phyloP scores from a whole-genome alignment of 2,329 filamentous ascomycete genomes.

The Teratosphaeria viscida region DNA sequence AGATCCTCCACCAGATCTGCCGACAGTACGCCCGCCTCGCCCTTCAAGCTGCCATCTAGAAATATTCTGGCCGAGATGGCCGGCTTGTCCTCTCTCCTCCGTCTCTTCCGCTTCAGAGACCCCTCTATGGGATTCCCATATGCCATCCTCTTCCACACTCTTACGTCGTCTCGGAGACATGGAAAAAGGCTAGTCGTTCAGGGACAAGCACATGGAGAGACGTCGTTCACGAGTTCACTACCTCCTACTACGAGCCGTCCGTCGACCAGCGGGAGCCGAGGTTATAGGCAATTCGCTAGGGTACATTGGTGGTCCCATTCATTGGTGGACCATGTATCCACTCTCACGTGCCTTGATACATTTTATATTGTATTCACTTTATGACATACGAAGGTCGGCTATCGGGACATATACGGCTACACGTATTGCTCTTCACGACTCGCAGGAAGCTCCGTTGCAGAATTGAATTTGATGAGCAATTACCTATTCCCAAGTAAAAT shows the following conservation, averaged over 20 bases:
- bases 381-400: background rate
- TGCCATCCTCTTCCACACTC: conserved; percentile 28
- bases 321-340: background rate
- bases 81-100: conserved; percentile 52
- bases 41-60: conserved; percentile 74
- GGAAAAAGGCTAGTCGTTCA: background rate
- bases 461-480: background rate
- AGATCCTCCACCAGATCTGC: conserved; percentile 76
- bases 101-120: conserved; percentile 42
- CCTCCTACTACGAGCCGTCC: background rate
- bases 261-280: background rate
- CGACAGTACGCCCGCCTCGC: conserved; percentile 76
- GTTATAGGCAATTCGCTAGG: background rate
- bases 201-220: background rate
- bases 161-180: background rate
- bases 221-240: background rate
- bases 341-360: background rate
- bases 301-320: background rate
- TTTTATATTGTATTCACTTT: background rate
- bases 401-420: background rate
- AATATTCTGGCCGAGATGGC: conserved; percentile 70
- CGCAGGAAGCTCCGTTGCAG: background rate
- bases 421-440: background rate
- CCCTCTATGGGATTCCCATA: conserved; percentile 32
- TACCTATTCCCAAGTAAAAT: background rate